Conservation (phyloP, 257 asterid genomes). For the Solanum microdontum region DNA sequence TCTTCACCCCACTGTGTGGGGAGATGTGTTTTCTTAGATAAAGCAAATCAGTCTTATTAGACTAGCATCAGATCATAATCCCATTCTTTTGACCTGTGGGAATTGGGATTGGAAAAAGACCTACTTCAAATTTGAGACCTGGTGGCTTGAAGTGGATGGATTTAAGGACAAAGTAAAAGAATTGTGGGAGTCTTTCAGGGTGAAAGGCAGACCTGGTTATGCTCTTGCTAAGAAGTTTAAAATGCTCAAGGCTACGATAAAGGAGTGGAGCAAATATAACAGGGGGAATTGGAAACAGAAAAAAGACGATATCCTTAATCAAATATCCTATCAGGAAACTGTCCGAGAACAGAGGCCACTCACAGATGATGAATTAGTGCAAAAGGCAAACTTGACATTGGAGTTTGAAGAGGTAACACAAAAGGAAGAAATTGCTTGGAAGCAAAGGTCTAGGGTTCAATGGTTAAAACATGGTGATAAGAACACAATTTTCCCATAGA, state of each 20-base stretch:
- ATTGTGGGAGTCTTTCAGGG: background rate
- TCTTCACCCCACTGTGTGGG: background rate
- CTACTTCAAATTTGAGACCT: background rate
- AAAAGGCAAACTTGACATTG: background rate
- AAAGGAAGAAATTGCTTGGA: background rate
- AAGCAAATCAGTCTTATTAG: background rate
- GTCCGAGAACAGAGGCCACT: background rate
- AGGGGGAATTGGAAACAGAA: background rate
- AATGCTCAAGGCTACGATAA: background rate
- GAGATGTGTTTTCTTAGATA: background rate
- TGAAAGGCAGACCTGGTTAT: background rate
- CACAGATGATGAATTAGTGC: background rate
- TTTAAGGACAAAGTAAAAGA: background rate
- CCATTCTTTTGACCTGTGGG: background rate
- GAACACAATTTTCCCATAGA: background rate
- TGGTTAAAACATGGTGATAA: background rate
- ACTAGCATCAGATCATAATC: background rate
- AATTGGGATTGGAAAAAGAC: background rate
- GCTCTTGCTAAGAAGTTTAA: background rate
- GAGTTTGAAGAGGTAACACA: background rate
- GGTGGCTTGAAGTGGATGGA: background rate
- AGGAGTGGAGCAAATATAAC: background rate
- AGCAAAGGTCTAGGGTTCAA: background rate
- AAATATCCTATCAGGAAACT: background rate
- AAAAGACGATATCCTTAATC: background rate